Base-by-base conservation (phyloP, 23 red algal species). In the Gracilaria vermiculophylla region DNA sequence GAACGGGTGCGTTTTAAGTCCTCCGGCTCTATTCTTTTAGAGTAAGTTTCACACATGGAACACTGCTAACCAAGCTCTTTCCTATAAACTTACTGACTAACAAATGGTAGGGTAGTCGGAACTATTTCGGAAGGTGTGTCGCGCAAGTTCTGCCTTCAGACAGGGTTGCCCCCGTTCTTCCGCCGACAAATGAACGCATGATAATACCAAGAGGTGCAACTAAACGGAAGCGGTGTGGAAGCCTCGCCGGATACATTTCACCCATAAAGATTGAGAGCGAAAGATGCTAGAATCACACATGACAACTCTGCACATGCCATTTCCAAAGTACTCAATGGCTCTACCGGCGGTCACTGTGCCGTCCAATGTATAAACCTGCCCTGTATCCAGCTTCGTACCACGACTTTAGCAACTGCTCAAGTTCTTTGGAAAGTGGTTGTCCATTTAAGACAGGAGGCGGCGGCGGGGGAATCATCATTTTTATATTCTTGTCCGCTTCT, bases 341-440 rank as follows among this genome's bases (percentile, higher is more conserved):
- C 55, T 60, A 60, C 29, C 23, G 55, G 12, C n/a, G 8, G 7
- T 7, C n/a, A 39, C 35, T 70, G 8, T 70, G 64, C 64, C 16
- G 39, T 53, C 41, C 39, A 53, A 55, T 33, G 29, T 78, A 78
- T 0, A 69, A 24, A 2, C 86, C 86, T 11, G 86, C 86, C 21
- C 86, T 70, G 51, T 80, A 90, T 31, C 86, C 86, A 4, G 73
- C 72, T 62, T 80, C 73, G 73, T 90, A 90, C 86, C 86, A 90
- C 1, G 86, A 78, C 32, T 64, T 55, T 9, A 90, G 45, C 24
- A 90, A 36, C 15, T 66, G 31, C 57, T 90, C 71, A 42, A 90
- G 86, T 29, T 90, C 86, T 23, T 72, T 31, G 7, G 72, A 53
- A 34, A 64, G 31, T 19, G 53, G 58, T 19, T 52, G 2, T 8